phyloP scores from a whole-genome alignment of 306 rosid genomes.

The Trichosanthes truncata region DNA sequence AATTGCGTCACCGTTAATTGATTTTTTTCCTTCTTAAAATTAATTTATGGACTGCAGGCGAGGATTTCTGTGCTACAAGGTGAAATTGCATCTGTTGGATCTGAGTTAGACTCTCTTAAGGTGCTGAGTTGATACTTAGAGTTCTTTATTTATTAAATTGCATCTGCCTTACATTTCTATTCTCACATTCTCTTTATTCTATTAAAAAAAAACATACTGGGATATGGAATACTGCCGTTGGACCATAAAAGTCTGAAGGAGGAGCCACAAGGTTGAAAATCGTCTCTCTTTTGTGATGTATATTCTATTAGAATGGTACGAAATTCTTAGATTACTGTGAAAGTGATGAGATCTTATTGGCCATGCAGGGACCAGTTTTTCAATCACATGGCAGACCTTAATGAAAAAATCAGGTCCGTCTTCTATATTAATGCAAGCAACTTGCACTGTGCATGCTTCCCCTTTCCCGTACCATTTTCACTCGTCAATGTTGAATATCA shows the following conservation, averaged over 20 bases:
- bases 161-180: neutral
- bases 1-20: neutral
- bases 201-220: slow-evolving; percentile 4
- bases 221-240: slow-evolving; percentile 19
- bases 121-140: slow-evolving; percentile 18
- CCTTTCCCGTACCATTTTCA: neutral
- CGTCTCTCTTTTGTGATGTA: slow-evolving; percentile 5
- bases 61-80: slow-evolving; percentile 52
- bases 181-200: slow-evolving; percentile 11
- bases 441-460: neutral
- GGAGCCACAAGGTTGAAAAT: slow-evolving; percentile 35
- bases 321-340: neutral
- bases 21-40: neutral
- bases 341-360: neutral
- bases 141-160: neutral
- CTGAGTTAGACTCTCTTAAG: slow-evolving; percentile 60
- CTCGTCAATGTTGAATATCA: neutral
- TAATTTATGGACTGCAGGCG: slow-evolving; percentile 27
- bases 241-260: slow-evolving; percentile 34
- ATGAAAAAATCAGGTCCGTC: slow-evolving; percentile 51
- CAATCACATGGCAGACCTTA: slow-evolving; percentile 41
- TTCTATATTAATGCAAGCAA: neutral
- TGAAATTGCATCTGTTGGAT: slow-evolving; percentile 38
- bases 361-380: slow-evolving; percentile 50
- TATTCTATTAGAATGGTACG: neutral